Evolutionary conservation across 2,329 filamentous ascomycete genomes (phyloP).

Genomic region (Sarocladium oryzae): DNA sequence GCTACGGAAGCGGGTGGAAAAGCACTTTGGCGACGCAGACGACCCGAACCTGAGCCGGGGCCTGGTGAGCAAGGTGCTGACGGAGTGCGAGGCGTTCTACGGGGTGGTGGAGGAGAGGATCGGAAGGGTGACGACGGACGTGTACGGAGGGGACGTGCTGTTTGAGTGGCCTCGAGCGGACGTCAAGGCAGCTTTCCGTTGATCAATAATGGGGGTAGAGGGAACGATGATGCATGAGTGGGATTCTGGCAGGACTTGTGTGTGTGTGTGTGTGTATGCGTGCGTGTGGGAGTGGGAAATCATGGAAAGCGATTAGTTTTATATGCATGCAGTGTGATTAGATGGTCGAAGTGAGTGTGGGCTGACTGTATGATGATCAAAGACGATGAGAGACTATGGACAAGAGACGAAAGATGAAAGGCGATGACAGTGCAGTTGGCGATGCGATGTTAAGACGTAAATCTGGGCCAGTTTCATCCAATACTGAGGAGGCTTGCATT

Average conservation of each 20-base stretch:
- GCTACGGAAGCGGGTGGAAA: slow-evolving; percentile 86
- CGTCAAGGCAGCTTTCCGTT: slow-evolving; percentile 51
- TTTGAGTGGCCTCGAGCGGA: slow-evolving; percentile 62
- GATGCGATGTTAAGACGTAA: no score
- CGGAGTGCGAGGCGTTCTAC: slow-evolving; percentile 58
- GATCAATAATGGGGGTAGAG: no score
- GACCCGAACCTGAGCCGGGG: slow-evolving; percentile 58
- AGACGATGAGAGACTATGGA: no score
- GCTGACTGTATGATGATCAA: slow-evolving; percentile 4
- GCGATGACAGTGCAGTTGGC: no score
- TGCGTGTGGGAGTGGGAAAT: not conserved
- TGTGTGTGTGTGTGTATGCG: no score
- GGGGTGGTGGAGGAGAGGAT: slow-evolving; percentile 55
- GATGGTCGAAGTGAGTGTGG: not conserved
- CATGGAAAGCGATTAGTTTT: not conserved
- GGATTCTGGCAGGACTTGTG: no score
- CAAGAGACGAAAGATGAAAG: no score
- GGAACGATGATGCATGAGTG: no score
- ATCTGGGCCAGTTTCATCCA: no score
- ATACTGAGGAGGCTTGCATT: no score
- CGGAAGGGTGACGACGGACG: slow-evolving; percentile 51
- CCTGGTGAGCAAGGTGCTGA: slow-evolving; percentile 51
- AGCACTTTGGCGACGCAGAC: slow-evolving; percentile 90
- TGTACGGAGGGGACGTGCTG: slow-evolving; percentile 58
- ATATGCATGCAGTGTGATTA: not conserved